Percentiles rank a stretch among this genome's conserved stretches.
Evolutionary conservation across 441 rosid genomes (phyloP).

Genomic region (Arabidopsis lyrata): DNA sequence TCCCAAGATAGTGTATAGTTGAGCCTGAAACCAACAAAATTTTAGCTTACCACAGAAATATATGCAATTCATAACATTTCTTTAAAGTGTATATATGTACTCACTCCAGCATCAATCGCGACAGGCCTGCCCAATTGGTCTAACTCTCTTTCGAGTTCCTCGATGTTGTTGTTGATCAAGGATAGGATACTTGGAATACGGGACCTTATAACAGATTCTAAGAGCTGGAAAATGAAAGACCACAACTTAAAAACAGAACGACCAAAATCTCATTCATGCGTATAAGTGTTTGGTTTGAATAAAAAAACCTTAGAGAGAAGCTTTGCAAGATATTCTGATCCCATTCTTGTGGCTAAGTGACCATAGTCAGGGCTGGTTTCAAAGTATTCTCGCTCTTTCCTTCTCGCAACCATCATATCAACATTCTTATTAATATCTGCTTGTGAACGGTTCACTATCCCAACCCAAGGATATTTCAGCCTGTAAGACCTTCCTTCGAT

Average conservation of each 20-base stretch:
- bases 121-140: slow-evolving; percentile 91
- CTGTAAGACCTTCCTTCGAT: slow-evolving; percentile 92
- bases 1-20: slow-evolving; percentile 83
- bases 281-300: background rate
- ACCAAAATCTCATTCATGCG: background rate
- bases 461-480: slow-evolving; percentile 97
- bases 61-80: slow-evolving; percentile 1
- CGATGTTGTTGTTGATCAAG: slow-evolving; percentile 88
- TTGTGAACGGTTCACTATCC: slow-evolving; percentile 97
- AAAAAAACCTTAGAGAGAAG: slow-evolving; percentile 87
- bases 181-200: slow-evolving; percentile 92
- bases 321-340: slow-evolving; percentile 95
- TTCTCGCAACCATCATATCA: slow-evolving; percentile 91
- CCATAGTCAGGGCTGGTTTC: slow-evolving; percentile 95
- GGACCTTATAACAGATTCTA: slow-evolving; percentile 85
- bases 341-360: slow-evolving; percentile 92
- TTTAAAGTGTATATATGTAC: background rate
- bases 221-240: slow-evolving; percentile 60
- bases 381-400: slow-evolving; percentile 89
- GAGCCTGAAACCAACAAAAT: slow-evolving; percentile 56
- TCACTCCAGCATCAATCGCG: slow-evolving; percentile 87
- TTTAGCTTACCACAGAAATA: slow-evolving; percentile 11
- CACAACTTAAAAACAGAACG: background rate
- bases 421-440: slow-evolving; percentile 92
- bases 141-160: slow-evolving; percentile 92